These are phyloP conservation scores for Hypocrella siamensis DNA, from an alignment of 2,329 filamentous ascomycete species.

Conservation along the genomic window DNA sequence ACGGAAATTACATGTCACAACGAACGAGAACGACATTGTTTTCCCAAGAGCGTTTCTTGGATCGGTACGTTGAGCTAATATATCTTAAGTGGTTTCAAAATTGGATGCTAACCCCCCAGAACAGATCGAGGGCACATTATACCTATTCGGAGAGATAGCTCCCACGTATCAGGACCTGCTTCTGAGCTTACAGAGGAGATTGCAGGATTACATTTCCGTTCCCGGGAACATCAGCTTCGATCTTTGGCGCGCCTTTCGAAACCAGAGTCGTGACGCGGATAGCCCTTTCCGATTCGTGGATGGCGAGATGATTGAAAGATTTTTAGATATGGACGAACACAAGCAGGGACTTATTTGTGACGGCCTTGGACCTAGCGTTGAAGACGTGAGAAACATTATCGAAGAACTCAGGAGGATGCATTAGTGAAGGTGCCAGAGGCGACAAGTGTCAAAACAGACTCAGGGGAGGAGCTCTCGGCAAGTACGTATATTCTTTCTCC, in stretches of 20 bases:
- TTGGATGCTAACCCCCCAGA: no score
- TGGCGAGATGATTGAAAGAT: constrained; percentile 77
- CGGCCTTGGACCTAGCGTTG: constrained; percentile 43
- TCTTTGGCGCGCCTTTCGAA: constrained; percentile 70
- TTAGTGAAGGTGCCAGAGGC: constrained; percentile 13
- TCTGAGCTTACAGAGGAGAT: constrained; percentile 60
- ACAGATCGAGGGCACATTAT: constrained; percentile 79
- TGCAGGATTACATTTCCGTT: constrained; percentile 50
- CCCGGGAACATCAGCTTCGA: constrained; percentile 64
- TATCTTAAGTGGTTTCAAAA: no score
- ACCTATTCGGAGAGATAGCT: constrained; percentile 71
- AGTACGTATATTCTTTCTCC: no score
- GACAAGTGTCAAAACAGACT: neutral
- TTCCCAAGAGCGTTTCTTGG: constrained; percentile 74
- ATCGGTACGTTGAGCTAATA: constrained; percentile 71
- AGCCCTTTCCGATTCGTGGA: constrained; percentile 82
- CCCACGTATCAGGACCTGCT: constrained; percentile 61
- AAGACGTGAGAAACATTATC: constrained; percentile 45
- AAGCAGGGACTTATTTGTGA: constrained; percentile 36
- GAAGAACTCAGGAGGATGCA: constrained; percentile 49
- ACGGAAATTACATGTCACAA: constrained; percentile 52
- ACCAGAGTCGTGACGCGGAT: constrained; percentile 52
- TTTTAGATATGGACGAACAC: constrained; percentile 53
- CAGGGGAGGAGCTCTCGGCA: neutral
- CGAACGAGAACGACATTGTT: constrained; percentile 49